Percentiles rank a stretch among this genome's conserved stretches.
Conservation (phyloP, 2,329 filamentous ascomycete species). For the Fusarium protoensiforme region DNA sequence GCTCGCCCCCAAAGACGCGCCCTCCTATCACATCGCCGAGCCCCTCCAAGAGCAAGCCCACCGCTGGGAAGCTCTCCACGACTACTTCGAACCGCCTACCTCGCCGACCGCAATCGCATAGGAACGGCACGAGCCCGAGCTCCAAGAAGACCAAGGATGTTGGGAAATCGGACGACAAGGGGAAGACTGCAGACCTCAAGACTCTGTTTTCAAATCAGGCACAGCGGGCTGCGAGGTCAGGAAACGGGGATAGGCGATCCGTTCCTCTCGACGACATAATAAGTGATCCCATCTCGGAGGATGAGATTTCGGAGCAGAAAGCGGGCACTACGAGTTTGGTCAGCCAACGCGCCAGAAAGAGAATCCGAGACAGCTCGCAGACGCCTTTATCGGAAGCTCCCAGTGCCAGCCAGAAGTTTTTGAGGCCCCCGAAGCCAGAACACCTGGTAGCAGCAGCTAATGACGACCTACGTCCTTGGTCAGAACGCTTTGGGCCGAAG, state of each 20-base stretch:
- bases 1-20: constrained; percentile 49
- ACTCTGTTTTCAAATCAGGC: constrained; percentile 72
- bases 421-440: constrained; percentile 54
- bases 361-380: constrained; percentile 55
- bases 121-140: constrained; percentile 47
- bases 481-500: constrained; percentile 81
- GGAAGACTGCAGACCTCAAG: constrained; percentile 66
- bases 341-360: constrained; percentile 65
- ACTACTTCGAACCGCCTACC: constrained; percentile 34
- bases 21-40: constrained; percentile 54
- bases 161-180: constrained; percentile 59
- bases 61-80: constrained; percentile 35
- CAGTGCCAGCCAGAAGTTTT: constrained; percentile 62
- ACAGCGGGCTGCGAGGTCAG: constrained; percentile 56
- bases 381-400: constrained; percentile 33
- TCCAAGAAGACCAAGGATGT: constrained; percentile 54
- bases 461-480: constrained; percentile 81
- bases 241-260: constrained; percentile 43
- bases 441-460: constrained; percentile 44
- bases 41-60: constrained; percentile 49
- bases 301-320: constrained; percentile 64
- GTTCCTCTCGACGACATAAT: constrained; percentile 59
- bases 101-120: constrained; percentile 43
- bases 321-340: constrained; percentile 65
- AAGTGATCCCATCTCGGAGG: constrained; percentile 69